Base-by-base conservation (phyloP, 2,329 filamentous ascomycete genomes). In the Aspergillus pseudotamarii region DNA sequence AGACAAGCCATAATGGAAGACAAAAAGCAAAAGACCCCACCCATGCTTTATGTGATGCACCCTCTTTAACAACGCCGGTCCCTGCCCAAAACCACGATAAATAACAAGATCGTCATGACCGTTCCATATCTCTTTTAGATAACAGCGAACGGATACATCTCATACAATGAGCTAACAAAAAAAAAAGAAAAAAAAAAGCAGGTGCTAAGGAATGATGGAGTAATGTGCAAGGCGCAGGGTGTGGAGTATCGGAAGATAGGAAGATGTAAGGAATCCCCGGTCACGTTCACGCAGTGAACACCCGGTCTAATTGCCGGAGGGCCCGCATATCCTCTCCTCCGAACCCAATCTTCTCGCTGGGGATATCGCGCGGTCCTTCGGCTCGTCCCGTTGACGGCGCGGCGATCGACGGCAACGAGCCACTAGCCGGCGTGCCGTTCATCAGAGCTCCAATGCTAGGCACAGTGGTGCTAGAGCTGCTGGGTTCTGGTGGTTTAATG, bases 291-390 rank as follows among this genome's bases (percentile, higher is more conserved):
- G 76, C 76, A 9, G 72, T 78, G 59, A 85, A 85, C 1, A 82
- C 83, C 26, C 81, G 77, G 75, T 92, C 87, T 57, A 92, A 79
- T 72, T 91, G 88, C 66, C 87, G 83, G 53, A 92, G 75, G 1
- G 88, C 89, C 67, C 88, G 82, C 64, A 84, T 84, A 68, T 92
- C 90, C 73, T 91, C 89, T 41, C 78, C 76, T 21, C 84, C 81
- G 56, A 86, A 87, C 6, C 82, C 84, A 30, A 86, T 76, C 66
- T 86, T 86, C 64, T 86, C 83, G 57, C 81, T 84, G 9, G 84
- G 84, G 57, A 87, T 86, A 69, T 86, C 85, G 60, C 83, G 81
- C 9, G 84, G 81, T 36, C 80, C 81, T 26, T 80, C 79, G 6
- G 69, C 68, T 54, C 58, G 70, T 61, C 54, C 69, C 64, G 51